Evolutionary conservation across 129 eudicot species (phyloP).

Genomic region (Glebionis coronaria): DNA sequence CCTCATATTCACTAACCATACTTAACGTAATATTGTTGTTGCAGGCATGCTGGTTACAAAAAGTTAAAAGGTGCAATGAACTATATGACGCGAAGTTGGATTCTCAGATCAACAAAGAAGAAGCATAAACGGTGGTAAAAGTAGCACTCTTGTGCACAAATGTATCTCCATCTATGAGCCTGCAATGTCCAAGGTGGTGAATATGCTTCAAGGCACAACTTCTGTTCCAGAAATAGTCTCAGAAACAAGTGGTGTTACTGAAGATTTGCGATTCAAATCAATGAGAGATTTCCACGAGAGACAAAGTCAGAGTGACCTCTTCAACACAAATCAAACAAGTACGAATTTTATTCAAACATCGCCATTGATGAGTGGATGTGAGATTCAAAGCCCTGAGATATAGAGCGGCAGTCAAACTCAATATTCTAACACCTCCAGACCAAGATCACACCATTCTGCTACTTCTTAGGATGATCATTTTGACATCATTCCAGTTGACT

Average conservation of each 20-base stretch:
- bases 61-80: conserved; percentile 41
- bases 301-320: conserved; percentile 3
- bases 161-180: conserved; percentile 63
- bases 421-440: conserved; percentile 26
- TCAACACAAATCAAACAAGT: no score
- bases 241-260: conserved; percentile 34
- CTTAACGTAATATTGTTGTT: not conserved
- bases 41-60: conserved; percentile 71
- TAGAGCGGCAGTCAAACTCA: conserved; percentile 14
- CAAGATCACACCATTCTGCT: conserved; percentile 27
- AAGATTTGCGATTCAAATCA: conserved; percentile 64
- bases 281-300: conserved; percentile 64
- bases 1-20: not conserved
- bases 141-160: conserved; percentile 62
- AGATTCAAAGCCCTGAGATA: no score
- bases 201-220: conserved; percentile 60
- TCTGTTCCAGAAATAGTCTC: conserved; percentile 41
- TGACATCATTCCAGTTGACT: conserved; percentile 7
- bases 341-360: no score
- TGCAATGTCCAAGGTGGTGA: conserved; percentile 60
- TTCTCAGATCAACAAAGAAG: conserved; percentile 41
- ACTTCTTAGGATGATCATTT: conserved; percentile 19
- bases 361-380: no score
- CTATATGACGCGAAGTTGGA: conserved; percentile 55
- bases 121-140: conserved; percentile 53